A percentile compares a stretch with the other conserved stretches of the same genome.
These are phyloP conservation scores for Dendrobium huoshanense DNA, from an alignment of 106 monocot genomes.

Conservation along the genomic window DNA sequence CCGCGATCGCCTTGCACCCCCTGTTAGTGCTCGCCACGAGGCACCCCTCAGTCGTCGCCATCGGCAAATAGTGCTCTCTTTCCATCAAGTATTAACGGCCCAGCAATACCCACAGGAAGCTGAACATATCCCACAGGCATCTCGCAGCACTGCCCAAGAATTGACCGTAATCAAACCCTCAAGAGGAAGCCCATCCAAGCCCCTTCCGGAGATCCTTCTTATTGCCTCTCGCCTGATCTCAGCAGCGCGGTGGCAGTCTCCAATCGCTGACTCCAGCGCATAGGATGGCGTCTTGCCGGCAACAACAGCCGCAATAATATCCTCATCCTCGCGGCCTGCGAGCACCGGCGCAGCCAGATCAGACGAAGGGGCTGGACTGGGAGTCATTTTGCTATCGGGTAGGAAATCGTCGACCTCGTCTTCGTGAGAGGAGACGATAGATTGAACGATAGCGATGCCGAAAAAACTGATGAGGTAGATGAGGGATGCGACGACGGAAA, in stretches of 20 bases:
- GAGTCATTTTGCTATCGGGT: not conserved
- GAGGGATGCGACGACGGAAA: slow-evolving; percentile 60
- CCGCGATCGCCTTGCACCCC: slow-evolving; percentile 70
- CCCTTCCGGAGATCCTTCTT: slow-evolving; percentile 42
- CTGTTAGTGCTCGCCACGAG: slow-evolving; percentile 78
- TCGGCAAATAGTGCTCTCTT: slow-evolving; percentile 51
- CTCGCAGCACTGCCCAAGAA: slow-evolving; percentile 87
- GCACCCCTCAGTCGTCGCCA: slow-evolving; percentile 91
- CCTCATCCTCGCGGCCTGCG: slow-evolving; percentile 41
- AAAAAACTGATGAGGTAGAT: slow-evolving; percentile 71
- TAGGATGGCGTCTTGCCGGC: slow-evolving; percentile 50
- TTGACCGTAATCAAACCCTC: slow-evolving; percentile 66
- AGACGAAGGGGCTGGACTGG: not conserved
- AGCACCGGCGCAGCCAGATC: not conserved
- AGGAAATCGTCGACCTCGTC: slow-evolving; percentile 27
- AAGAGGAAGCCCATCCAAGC: slow-evolving; percentile 58
- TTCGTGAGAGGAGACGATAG: slow-evolving; percentile 27
- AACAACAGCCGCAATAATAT: slow-evolving; percentile 42
- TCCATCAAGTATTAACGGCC: slow-evolving; percentile 64
- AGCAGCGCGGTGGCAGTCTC: slow-evolving; percentile 58
- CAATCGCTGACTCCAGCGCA: slow-evolving; percentile 47
- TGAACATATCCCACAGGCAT: slow-evolving; percentile 63
- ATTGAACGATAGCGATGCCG: slow-evolving; percentile 54
- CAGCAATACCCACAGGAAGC: slow-evolving; percentile 68
- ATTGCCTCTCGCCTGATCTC: slow-evolving; percentile 60